Evolutionary conservation across 2,329 filamentous ascomycete genomes (phyloP).

Genomic region (Pyrenophora seminiperda): DNA sequence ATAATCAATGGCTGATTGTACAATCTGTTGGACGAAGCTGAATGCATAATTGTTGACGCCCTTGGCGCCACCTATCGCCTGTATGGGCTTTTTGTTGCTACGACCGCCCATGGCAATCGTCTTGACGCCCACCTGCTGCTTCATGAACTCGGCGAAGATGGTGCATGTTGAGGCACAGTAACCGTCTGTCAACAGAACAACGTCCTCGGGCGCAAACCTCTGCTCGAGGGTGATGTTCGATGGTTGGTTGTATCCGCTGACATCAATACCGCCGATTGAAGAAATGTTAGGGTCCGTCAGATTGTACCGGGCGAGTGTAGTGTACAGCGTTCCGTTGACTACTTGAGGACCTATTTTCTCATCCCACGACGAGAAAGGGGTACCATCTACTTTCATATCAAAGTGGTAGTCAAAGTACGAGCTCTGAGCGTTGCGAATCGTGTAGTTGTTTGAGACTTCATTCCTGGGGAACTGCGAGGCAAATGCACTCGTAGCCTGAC

Average conservation of each 20-base stretch:
- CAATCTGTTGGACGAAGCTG: conserved; percentile 38
- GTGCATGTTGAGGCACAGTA: conserved; percentile 65
- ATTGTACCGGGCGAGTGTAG: conserved; percentile 43
- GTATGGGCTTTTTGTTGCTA: conserved; percentile 54
- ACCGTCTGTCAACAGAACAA: conserved; percentile 62
- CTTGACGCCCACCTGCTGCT: conserved; percentile 59
- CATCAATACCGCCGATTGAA: conserved; percentile 42
- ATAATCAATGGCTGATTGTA: conserved; percentile 26
- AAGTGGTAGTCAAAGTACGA: conserved; percentile 55
- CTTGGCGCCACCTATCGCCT: conserved; percentile 61
- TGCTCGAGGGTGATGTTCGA: conserved; percentile 51
- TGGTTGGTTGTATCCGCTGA: conserved; percentile 43
- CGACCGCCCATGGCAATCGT: conserved; percentile 60
- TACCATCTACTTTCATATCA: conserved; percentile 55
- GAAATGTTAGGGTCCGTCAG: conserved; percentile 41
- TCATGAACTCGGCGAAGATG: conserved; percentile 61
- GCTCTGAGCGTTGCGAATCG: conserved; percentile 46
- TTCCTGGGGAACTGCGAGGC: conserved; percentile 39
- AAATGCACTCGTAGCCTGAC: conserved; percentile 47
- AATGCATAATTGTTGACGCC: conserved; percentile 51
- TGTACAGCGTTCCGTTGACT: conserved; percentile 50
- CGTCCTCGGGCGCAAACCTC: conserved; percentile 60
- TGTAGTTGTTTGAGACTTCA: conserved; percentile 40
- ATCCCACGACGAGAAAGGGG: conserved; percentile 54
- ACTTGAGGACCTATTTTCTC: conserved; percentile 50